Conservation (phyloP, 495 filamentous ascomycete species). For the Talaromyces liani region DNA sequence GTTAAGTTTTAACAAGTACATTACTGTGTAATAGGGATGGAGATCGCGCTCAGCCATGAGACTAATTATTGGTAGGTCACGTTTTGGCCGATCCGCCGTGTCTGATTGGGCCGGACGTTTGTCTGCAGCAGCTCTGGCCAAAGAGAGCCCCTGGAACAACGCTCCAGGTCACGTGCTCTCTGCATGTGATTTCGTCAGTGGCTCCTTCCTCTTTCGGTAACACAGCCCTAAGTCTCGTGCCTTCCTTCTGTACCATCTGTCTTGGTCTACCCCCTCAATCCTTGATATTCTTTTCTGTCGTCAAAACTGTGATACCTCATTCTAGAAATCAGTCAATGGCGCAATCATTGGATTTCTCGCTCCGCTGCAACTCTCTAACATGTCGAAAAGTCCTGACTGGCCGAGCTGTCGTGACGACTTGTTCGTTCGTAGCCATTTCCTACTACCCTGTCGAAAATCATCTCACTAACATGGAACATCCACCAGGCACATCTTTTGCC, state of each 20-base stretch:
- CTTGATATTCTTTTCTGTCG: neutral
- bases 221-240: neutral
- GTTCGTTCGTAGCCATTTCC: slow-evolving; percentile 50
- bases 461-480: neutral
- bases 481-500: slow-evolving; percentile 78
- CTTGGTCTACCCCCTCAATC: neutral
- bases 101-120: slow-evolving; percentile 2
- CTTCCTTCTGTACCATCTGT: neutral
- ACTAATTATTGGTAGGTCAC: neutral
- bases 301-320: neutral
- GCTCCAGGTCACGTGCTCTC: neutral
- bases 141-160: neutral
- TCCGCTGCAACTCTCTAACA: slow-evolving; percentile 77
- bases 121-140: neutral
- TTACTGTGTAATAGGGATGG: slow-evolving; percentile 2
- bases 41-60: neutral
- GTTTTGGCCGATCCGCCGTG: neutral
- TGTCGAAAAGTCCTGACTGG: slow-evolving; percentile 68
- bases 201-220: neutral
- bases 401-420: slow-evolving; percentile 82
- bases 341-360: slow-evolving; percentile 52
- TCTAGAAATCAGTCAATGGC: neutral
- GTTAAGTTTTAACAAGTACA: neutral
- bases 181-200: neutral
- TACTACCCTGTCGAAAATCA: neutral